Percentiles rank a stretch among this genome's conserved stretches.
phyloP scores from a whole-genome alignment of 106 monocot species.

The Xerophyta viscosa region DNA sequence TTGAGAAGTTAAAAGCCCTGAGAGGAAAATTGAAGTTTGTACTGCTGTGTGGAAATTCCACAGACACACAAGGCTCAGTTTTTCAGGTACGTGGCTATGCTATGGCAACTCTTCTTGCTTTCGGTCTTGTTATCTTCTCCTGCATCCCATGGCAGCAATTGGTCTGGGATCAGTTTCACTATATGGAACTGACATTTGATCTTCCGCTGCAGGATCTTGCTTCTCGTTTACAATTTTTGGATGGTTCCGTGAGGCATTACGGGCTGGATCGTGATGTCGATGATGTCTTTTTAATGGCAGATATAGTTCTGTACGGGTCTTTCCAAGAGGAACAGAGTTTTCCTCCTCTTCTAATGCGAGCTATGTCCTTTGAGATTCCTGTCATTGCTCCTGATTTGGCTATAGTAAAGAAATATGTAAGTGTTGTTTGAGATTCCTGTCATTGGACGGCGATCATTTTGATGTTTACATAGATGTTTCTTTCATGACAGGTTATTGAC shows the following conservation, averaged over 20 bases:
- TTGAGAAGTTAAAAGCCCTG: constrained; percentile 24
- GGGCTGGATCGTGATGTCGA: constrained; percentile 58
- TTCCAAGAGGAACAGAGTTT: constrained; percentile 74
- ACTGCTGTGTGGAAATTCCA: constrained; percentile 65
- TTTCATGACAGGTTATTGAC: constrained; percentile 49
- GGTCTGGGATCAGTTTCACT: too few relatives aligned
- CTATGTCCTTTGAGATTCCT: constrained; percentile 80
- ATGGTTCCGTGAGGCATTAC: constrained; percentile 51
- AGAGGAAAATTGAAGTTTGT: constrained; percentile 43
- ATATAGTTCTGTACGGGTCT: constrained; percentile 73
- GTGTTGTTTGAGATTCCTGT: neutral
- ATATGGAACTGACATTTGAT: neutral
- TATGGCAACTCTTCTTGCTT: neutral
- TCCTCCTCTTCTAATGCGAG: constrained; percentile 66
- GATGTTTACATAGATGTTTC: neutral
- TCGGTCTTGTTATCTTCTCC: too few relatives aligned
- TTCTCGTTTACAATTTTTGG: constrained; percentile 47
- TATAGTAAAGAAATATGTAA: constrained; percentile 72
- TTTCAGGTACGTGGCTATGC: constrained; percentile 48
- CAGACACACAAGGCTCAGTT: constrained; percentile 30
- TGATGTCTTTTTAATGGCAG: constrained; percentile 43
- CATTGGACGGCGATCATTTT: neutral
- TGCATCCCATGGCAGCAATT: too few relatives aligned
- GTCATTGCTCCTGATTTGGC: constrained; percentile 69
- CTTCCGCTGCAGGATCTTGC: constrained; percentile 52